Percentiles rank a stretch among this genome's conserved stretches.
phyloP scores from a whole-genome alignment of 2,329 filamentous ascomycete species.

The Sphaerulina musiva region DNA sequence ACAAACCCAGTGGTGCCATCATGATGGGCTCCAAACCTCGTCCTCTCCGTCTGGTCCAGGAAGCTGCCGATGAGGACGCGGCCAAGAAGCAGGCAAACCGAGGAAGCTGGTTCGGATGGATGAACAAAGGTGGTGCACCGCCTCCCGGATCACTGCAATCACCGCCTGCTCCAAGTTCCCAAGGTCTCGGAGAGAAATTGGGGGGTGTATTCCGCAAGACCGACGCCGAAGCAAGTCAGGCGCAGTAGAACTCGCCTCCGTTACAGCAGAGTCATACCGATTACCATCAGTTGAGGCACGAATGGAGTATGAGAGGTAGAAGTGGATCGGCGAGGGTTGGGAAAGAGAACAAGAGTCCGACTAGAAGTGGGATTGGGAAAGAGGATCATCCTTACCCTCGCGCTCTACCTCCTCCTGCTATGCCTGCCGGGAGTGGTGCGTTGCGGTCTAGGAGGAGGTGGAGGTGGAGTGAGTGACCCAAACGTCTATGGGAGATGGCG shows the following conservation, averaged over 20 bases:
- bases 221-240: conserved; percentile 8
- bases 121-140: conserved; percentile 32
- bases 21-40: conserved; percentile 64
- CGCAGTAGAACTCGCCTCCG: conserved; percentile 12
- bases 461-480: not conserved
- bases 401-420: not conserved
- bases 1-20: conserved; percentile 32
- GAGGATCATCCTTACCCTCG: not conserved
- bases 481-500: conserved; percentile 1
- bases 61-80: conserved; percentile 46
- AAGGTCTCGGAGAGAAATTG: conserved; percentile 8
- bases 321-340: not conserved
- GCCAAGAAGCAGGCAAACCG: conserved; percentile 42
- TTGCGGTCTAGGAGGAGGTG: not conserved
- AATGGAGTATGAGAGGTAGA: not conserved
- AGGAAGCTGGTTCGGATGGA: conserved; percentile 45
- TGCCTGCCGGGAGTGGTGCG: not conserved
- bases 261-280: not conserved
- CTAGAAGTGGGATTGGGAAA: not conserved
- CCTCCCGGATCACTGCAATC: conserved; percentile 3
- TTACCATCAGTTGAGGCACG: not conserved
- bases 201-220: conserved; percentile 12
- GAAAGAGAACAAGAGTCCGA: not conserved
- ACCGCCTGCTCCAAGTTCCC: not conserved
- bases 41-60: conserved; percentile 79